Base-by-base conservation (phyloP, 805 yeast species). In the Hanseniaspora guilliermondii region DNA sequence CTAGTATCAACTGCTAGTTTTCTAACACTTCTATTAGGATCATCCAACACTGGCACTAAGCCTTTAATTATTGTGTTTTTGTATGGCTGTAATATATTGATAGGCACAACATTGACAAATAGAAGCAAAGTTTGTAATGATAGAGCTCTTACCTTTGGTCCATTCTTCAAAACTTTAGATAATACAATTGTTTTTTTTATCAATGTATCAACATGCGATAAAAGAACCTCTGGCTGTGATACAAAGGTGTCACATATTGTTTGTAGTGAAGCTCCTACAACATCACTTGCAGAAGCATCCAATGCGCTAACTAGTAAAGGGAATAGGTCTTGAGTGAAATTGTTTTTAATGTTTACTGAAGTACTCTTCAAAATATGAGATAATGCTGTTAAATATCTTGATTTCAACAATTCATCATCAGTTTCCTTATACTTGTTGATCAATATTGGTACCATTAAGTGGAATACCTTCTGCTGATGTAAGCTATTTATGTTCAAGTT, bases 391-490 rank as follows among this genome's bases (percentile, higher is more conserved):
- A 89, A 68, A 59, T 79, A 79, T 47, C 77, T 75, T 47, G 79
- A 76, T 57, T 76, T 76, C 17, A 64, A 56, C 2, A 41, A 47
- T 56, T 67, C 59, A 11, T 65, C 62, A 1, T 54, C 32, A 1
- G 61, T 56, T 6, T 57, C 59, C 32, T 68, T 66, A 64, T 76
- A 80, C 3, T 73, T 74, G 0, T 67, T 63, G 7, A 83, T 77
- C 33, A 87, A 64, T 32, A 64, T 66, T 0, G 85, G 84, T 6
- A 87, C 72, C 1, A 80, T 69, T 8, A 73, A 68, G 56, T 79
- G 78, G 64, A 87, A 87, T 25, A 86, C 73, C 58, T 81, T 81
- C 63, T 93, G 98, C 64, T 87, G 87, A 73, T 84, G 87, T 24
- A 93, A 72, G 45, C 77, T 66, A 56, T 85, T 76, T 19, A 83